phyloP scores from a whole-genome alignment of 208 protist species.

The Trypanosoma grayi region DNA sequence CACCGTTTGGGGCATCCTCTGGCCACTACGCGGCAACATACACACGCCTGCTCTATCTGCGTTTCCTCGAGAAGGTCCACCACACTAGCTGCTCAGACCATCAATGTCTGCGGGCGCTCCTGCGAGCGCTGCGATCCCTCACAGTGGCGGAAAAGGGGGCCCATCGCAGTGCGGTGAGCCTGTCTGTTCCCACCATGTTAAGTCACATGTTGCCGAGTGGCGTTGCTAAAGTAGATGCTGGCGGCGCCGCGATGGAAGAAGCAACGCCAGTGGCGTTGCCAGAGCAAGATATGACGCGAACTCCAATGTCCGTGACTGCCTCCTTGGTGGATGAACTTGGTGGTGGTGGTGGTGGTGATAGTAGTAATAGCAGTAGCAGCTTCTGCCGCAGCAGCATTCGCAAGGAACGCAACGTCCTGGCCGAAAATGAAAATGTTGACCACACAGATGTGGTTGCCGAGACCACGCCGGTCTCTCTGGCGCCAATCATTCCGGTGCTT shows the following conservation, averaged over 20 bases:
- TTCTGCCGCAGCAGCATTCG: too few species aligned
- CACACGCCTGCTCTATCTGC: conserved; percentile 58
- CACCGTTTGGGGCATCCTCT: conserved; percentile 27
- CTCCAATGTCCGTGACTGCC: neutral
- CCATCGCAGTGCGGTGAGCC: conserved; percentile 44
- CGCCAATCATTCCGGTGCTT: conserved; percentile 44
- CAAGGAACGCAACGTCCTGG: too few species aligned
- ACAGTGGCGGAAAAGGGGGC: conserved; percentile 51
- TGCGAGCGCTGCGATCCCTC: conserved; percentile 51
- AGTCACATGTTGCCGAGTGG: conserved; percentile 34
- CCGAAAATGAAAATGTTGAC: too few species aligned
- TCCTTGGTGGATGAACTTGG: neutral
- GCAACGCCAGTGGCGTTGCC: neutral
- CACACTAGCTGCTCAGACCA: neutral
- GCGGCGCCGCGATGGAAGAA: neutral
- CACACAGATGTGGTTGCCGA: neutral
- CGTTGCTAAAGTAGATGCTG: neutral
- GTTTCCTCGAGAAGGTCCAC: conserved; percentile 49
- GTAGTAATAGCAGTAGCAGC: too few species aligned
- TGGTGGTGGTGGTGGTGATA: neutral
- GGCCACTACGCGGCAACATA: conserved; percentile 47
- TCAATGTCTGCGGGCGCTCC: conserved; percentile 43
- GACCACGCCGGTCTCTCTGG: neutral
- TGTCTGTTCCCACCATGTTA: conserved; percentile 58
- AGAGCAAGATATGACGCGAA: neutral